Evolutionary conservation across 495 filamentous ascomycete species (phyloP).

Genomic region (Penicillium pancosmium): DNA sequence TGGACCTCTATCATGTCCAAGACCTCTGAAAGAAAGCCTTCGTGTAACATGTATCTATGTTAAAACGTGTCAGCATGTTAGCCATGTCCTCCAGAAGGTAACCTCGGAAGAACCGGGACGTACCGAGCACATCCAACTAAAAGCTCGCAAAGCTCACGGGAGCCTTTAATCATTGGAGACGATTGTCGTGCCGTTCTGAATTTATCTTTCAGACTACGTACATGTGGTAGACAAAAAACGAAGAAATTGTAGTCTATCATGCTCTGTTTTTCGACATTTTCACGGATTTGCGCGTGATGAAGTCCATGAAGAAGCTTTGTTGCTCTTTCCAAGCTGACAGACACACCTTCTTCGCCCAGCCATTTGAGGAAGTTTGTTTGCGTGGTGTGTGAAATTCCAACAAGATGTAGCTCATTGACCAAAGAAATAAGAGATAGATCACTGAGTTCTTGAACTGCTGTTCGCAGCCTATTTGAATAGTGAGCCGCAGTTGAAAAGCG

Average conservation of each 20-base stretch:
- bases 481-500: neutral
- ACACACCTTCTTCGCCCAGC: neutral
- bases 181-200: neutral
- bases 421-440: neutral
- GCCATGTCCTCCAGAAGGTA: neutral
- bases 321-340: neutral
- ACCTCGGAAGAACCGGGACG: neutral
- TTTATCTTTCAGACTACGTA: neutral
- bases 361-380: neutral
- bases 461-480: neutral
- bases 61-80: neutral
- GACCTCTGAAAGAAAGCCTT: neutral
- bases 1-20: neutral
- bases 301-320: neutral
- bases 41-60: neutral
- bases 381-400: neutral
- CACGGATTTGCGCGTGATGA: neutral
- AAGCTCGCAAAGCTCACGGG: neutral
- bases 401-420: neutral
- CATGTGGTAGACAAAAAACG: neutral
- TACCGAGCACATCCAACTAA: neutral
- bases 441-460: neutral
- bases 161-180: neutral
- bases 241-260: neutral
- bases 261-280: neutral